These are phyloP conservation scores for Malus hybrid DNA, from an alignment of 331 rosid genomes.

Conservation along the genomic window DNA sequence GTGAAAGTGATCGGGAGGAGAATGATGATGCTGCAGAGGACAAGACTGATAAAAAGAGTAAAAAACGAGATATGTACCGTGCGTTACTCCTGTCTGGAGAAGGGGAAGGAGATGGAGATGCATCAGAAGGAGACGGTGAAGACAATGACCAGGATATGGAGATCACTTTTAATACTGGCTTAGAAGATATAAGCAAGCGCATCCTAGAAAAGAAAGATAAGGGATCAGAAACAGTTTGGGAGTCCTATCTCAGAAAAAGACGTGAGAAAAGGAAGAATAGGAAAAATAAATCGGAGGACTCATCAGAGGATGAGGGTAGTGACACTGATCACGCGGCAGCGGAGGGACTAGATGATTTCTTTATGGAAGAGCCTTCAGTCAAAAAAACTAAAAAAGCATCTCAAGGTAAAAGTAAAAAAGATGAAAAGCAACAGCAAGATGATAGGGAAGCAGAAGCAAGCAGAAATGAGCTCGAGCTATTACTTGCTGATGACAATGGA, in stretches of 20 bases:
- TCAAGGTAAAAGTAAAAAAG: constrained; percentile 11
- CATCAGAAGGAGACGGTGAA: constrained; percentile 30
- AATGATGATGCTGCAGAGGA: constrained; percentile 27
- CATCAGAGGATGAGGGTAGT: constrained; percentile 59
- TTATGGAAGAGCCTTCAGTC: constrained; percentile 57
- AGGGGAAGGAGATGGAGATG: constrained; percentile 33
- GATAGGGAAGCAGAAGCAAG: constrained; percentile 48
- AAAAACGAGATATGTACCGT: constrained; percentile 44
- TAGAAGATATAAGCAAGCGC: constrained; percentile 83
- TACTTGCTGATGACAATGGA: constrained; percentile 78
- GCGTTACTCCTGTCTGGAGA: constrained; percentile 47
- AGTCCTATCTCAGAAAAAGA: constrained; percentile 55
- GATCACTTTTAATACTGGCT: constrained; percentile 81
- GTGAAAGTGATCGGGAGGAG: constrained; percentile 55
- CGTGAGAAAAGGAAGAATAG: constrained; percentile 61
- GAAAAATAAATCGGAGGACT: constrained; percentile 47
- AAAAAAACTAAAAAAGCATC: constrained; percentile 43
- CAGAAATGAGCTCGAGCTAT: constrained; percentile 78
- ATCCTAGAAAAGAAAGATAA: constrained; percentile 72
- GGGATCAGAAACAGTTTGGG: constrained; percentile 76
- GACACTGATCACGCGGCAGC: constrained; percentile 44
- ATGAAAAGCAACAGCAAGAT: constrained; percentile 26
- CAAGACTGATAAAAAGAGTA: constrained; percentile 32
- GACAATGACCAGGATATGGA: constrained; percentile 70
- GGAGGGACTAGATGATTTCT: constrained; percentile 67